Conservation (phyloP, 2,329 filamentous ascomycete genomes). For the Talaromyces albobiverticillius region DNA sequence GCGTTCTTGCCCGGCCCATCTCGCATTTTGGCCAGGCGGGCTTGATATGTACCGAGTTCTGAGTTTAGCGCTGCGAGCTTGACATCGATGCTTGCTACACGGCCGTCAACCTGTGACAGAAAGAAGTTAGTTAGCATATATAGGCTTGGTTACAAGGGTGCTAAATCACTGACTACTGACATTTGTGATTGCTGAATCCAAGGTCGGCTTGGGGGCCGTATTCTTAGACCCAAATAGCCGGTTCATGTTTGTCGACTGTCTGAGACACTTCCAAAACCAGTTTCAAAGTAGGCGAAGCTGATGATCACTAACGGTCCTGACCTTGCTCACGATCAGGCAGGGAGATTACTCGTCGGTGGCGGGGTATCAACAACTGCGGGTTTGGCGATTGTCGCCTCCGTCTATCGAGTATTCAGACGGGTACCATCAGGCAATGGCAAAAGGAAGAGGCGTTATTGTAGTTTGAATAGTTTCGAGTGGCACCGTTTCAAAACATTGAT, state of each 20-base stretch:
- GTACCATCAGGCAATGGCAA: not conserved
- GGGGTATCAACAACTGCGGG: not conserved
- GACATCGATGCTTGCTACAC: constrained; percentile 84
- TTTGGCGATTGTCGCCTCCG: not conserved
- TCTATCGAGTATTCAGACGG: not conserved
- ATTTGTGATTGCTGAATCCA: constrained; percentile 77
- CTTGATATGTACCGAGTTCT: constrained; percentile 83
- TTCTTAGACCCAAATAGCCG: constrained; percentile 89
- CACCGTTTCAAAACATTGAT: not conserved
- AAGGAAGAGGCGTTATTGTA: too few relatives aligned
- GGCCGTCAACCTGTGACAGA: constrained; percentile 66
- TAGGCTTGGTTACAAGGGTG: not conserved
- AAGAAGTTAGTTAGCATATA: constrained; percentile 16
- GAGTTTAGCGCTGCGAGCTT: constrained; percentile 90
- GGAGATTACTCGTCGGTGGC: not conserved
- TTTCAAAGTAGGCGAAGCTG: not conserved
- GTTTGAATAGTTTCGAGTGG: not conserved
- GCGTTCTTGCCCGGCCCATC: constrained; percentile 91
- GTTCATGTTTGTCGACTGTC: constrained; percentile 64
- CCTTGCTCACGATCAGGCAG: not conserved
- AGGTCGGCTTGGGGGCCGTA: constrained; percentile 83
- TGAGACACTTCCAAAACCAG: not conserved
- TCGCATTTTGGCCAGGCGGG: constrained; percentile 86
- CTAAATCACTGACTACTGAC: constrained; percentile 43
- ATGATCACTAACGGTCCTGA: not conserved